Percentiles rank a stretch among this genome's conserved stretches.
Conservation (phyloP, 345 rosid genomes). For the Eutrema yunnanense region DNA sequence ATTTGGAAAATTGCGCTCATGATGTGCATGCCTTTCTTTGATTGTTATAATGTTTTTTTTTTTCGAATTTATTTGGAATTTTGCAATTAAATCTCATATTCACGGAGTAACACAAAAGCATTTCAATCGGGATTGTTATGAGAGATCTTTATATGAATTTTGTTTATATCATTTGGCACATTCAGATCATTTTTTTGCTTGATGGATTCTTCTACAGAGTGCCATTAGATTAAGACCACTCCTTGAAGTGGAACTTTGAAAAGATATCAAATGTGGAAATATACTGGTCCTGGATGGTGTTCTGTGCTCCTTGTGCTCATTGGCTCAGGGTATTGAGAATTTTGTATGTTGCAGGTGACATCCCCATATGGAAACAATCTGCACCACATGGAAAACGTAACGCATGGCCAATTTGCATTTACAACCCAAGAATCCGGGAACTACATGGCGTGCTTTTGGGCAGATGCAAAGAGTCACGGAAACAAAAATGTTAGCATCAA, state of each 20-base stretch:
- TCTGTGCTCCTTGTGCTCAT: neutral
- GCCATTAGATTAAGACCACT: neutral
- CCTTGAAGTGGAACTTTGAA: neutral
- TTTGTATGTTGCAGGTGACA: slow-evolving; percentile 45
- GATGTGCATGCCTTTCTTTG: neutral
- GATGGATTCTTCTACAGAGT: neutral
- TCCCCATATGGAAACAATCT: slow-evolving; percentile 72
- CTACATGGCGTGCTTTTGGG: slow-evolving; percentile 82
- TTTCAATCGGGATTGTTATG: neutral
- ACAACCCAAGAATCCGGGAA: slow-evolving; percentile 78
- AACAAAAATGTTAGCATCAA: slow-evolving; percentile 30
- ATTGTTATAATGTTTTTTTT: neutral
- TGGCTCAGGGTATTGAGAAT: neutral
- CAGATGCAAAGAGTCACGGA: slow-evolving; percentile 29
- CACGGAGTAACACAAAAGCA: neutral
- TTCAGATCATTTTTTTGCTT: neutral
- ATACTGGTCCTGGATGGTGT: neutral
- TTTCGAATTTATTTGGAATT: neutral
- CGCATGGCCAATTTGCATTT: slow-evolving; percentile 82
- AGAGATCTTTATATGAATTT: neutral
- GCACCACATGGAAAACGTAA: slow-evolving; percentile 56
- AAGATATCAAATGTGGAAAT: neutral
- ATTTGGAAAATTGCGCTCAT: neutral
- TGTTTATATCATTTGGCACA: neutral
- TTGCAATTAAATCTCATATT: neutral